Evolutionary conservation across 371 early-diverging fungal genomes (phyloP).

Genomic region (Apophysomyces ossiformis): DNA sequence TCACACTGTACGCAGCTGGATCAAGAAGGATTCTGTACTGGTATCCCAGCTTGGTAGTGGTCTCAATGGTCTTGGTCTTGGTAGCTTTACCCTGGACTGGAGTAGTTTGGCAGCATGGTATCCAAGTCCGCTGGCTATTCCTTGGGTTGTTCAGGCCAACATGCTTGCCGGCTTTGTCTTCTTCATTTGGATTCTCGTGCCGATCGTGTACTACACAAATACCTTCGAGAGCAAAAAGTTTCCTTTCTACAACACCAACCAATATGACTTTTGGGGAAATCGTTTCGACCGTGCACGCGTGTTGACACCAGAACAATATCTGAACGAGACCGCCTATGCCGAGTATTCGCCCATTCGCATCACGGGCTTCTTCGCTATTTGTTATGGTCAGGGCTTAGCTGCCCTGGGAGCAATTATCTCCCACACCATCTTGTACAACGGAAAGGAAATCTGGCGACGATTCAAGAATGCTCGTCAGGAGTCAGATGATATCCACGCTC

Average conservation of each 20-base stretch:
- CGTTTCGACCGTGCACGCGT: slow-evolving; percentile 59
- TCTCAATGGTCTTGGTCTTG: slow-evolving; percentile 60
- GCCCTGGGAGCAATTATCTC: slow-evolving; percentile 67
- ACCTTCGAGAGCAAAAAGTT: slow-evolving; percentile 64
- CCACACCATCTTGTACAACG: slow-evolving; percentile 70
- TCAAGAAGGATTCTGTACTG: slow-evolving; percentile 64
- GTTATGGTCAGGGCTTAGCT: slow-evolving; percentile 71
- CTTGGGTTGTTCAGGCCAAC: slow-evolving; percentile 72
- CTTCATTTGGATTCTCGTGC: slow-evolving; percentile 73
- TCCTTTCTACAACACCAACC: slow-evolving; percentile 61
- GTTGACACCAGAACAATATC: slow-evolving; percentile 58
- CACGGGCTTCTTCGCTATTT: slow-evolving; percentile 75
- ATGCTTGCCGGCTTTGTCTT: slow-evolving; percentile 66
- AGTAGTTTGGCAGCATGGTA: slow-evolving; percentile 48
- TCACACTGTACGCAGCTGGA: slow-evolving; percentile 42
- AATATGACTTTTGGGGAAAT: slow-evolving; percentile 57
- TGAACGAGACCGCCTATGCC: slow-evolving; percentile 66
- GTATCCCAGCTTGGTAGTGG: slow-evolving; percentile 61
- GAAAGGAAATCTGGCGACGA: slow-evolving; percentile 62
- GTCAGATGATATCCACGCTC: slow-evolving; percentile 60
- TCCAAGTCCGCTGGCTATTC: slow-evolving; percentile 46
- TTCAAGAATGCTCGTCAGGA: slow-evolving; percentile 53
- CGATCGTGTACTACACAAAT: slow-evolving; percentile 68
- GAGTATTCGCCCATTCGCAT: slow-evolving; percentile 75
- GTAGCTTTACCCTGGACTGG: slow-evolving; percentile 69